Evolutionary conservation across 805 yeast genomes (phyloP).

Genomic region (Jamesozyma jinghongensis): DNA sequence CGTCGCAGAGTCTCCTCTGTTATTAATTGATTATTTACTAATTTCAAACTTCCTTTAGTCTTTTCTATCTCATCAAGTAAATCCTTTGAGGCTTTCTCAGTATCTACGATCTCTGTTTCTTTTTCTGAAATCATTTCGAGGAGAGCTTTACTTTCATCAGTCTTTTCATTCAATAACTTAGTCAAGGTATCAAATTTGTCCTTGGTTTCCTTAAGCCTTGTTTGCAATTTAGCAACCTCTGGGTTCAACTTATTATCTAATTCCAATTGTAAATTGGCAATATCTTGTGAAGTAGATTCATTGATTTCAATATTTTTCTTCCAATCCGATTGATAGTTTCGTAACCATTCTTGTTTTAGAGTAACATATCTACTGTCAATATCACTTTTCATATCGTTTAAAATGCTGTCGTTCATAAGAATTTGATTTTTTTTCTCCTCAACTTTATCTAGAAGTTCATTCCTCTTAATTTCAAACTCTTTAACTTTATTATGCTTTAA

Average conservation of each 20-base stretch:
- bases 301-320: constrained; percentile 26
- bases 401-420: constrained; percentile 13
- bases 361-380: constrained; percentile 11
- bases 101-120: constrained; percentile 8
- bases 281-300: constrained; percentile 16
- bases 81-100: constrained; percentile 16
- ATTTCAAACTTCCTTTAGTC: constrained; percentile 27
- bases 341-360: constrained; percentile 21
- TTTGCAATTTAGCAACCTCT: constrained; percentile 8
- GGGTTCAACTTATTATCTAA: constrained; percentile 10
- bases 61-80: constrained; percentile 25
- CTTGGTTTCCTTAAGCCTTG: constrained; percentile 7
- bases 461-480: constrained; percentile 27
- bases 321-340: constrained; percentile 22
- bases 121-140: constrained; percentile 20
- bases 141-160: constrained; percentile 18
- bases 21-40: constrained; percentile 32
- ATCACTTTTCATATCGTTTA: constrained; percentile 14
- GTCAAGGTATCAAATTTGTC: constrained; percentile 14
- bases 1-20: constrained; percentile 51
- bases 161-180: constrained; percentile 18
- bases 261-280: constrained; percentile 16
- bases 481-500: constrained; percentile 31
- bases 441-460: constrained; percentile 21
- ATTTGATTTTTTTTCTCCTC: constrained; percentile 24